These are phyloP conservation scores for Pythium aristosporum DNA, from an alignment of 352 stramenopile species.

Conservation along the genomic window DNA sequence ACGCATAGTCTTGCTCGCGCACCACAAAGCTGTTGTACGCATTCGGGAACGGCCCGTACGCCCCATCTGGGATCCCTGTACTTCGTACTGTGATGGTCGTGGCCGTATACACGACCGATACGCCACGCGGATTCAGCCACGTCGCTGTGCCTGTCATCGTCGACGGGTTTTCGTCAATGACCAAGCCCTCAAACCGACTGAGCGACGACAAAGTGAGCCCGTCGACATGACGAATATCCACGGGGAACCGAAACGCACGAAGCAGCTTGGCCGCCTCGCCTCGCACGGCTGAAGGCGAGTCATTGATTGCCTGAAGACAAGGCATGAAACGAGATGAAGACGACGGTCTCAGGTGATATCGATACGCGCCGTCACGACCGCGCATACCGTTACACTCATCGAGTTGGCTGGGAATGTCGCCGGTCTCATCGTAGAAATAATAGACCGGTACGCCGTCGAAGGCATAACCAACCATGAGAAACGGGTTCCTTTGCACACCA, in stretches of 20 bases:
- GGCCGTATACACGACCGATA: conserved; percentile 56
- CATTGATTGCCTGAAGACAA: conserved; percentile 54
- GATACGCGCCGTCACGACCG: conserved; percentile 45
- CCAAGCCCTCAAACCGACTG: conserved; percentile 46
- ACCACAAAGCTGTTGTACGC: conserved; percentile 51
- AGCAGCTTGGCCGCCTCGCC: conserved; percentile 19
- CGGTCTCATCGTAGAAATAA: conserved; percentile 46
- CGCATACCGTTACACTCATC: conserved; percentile 60
- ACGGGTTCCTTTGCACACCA: conserved; percentile 9
- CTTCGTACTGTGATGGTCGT: conserved; percentile 56
- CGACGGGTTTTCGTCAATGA: conserved; percentile 49
- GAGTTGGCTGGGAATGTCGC: conserved; percentile 36
- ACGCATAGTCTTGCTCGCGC: conserved; percentile 60
- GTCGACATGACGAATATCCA: conserved; percentile 47
- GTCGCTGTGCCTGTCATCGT: conserved; percentile 21
- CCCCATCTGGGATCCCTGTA: conserved; percentile 48
- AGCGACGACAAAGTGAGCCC: conserved; percentile 47
- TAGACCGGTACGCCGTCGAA: conserved; percentile 67
- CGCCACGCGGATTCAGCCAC: conserved; percentile 52
- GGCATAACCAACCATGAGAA: conserved; percentile 49
- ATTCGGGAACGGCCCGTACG: conserved; percentile 67
- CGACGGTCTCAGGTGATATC: conserved; percentile 45
- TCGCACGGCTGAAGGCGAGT: conserved; percentile 6
- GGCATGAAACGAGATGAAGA: conserved; percentile 39
- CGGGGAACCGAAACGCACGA: conserved; percentile 45